Conservation (phyloP, 768 basidiomycete species). For the Termitomyces sp. region DNA sequence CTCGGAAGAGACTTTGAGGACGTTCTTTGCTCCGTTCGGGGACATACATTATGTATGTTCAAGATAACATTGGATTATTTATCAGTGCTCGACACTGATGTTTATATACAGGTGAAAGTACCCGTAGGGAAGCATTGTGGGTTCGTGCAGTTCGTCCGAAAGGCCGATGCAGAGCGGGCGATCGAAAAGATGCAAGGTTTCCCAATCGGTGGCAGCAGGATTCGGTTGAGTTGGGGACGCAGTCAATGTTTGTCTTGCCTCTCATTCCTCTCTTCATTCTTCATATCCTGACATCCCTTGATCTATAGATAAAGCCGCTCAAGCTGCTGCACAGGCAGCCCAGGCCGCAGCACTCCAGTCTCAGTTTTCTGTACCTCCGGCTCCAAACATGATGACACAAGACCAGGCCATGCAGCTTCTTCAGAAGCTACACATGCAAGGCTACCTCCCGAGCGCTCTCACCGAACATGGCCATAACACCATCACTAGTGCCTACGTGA, state of each 20-base stretch:
- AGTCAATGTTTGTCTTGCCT: conserved; percentile 67
- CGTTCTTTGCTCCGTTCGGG: conserved; percentile 89
- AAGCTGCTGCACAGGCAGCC: conserved; percentile 80
- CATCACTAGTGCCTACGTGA: conserved; percentile 6
- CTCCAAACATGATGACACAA: conserved; percentile 36
- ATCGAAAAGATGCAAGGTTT: conserved; percentile 98
- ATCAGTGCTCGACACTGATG: conserved; percentile 9
- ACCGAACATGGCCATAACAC: conserved; percentile 5
- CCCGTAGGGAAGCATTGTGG: conserved; percentile 94
- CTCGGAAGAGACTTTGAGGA: conserved; percentile 84
- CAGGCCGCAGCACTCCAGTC: conserved; percentile 66
- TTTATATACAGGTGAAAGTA: conserved; percentile 73
- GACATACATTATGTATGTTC: conserved; percentile 82
- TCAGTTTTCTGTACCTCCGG: conserved; percentile 22
- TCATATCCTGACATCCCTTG: conserved; percentile 3
- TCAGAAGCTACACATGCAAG: conserved; percentile 45
- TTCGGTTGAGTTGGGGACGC: conserved; percentile 89
- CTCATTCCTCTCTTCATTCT: not conserved
- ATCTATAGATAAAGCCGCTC: conserved; percentile 76
- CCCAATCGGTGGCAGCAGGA: conserved; percentile 87
- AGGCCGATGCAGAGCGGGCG: conserved; percentile 85
- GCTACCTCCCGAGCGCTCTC: conserved; percentile 22
- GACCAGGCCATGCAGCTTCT: conserved; percentile 62
- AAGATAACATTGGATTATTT: not conserved
- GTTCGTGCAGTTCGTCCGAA: conserved; percentile 91